Evolutionary conservation across 2,329 filamentous ascomycete genomes (phyloP), one percentile per base, ranked within the genome.

Genomic region (Zymoseptoria tritici): DNA sequence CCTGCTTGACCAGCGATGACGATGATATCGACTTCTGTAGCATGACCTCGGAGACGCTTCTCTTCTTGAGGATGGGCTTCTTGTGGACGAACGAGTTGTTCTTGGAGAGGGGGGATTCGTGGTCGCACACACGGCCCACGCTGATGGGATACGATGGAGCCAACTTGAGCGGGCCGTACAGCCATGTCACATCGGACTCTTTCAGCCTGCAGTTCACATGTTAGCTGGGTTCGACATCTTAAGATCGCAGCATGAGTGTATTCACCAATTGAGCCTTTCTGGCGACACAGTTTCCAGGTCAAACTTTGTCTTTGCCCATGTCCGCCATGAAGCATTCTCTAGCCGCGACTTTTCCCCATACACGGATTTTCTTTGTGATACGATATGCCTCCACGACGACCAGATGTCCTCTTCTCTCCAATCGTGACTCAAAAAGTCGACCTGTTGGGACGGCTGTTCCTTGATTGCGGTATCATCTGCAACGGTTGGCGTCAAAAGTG

Each of bases 391-490:
- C 94, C 94, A 97, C 1, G 93, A 97, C 5, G 90, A 88, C 92
- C 92, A 97, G 24, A 97, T 95, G 75, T 99, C 93, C 74, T 97
- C 92, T 75, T 97, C 91, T 64, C 84, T 85, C 90, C 93, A 96
- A 62, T 93, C 85, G 71, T 97, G 90, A 19, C 92, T 96, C 53
- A 97, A 83, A 72, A 96, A 96, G 76, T 96, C 92, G n/a, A 96
- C 92, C 75, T 96, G 91, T 65, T 91, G 82, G 52, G 91, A 91
- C 1, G 91, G 91, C 69, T 88, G 85, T 36, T 80, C 81, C 63
- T 85, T 83, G 46, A 95, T 80, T 9, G 88, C 87, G 9, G 86
- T 88, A 73, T 96, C 91, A 67, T 96, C 91, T 66, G 89, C 87
- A 8, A 88, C 87, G 31, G 85, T 81, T 52, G 85, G 82, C 8